A percentile compares a stretch with the other conserved stretches of the same genome.
Conservation (phyloP, 2,329 filamentous ascomycete genomes). For the Talaromyces sp. region DNA sequence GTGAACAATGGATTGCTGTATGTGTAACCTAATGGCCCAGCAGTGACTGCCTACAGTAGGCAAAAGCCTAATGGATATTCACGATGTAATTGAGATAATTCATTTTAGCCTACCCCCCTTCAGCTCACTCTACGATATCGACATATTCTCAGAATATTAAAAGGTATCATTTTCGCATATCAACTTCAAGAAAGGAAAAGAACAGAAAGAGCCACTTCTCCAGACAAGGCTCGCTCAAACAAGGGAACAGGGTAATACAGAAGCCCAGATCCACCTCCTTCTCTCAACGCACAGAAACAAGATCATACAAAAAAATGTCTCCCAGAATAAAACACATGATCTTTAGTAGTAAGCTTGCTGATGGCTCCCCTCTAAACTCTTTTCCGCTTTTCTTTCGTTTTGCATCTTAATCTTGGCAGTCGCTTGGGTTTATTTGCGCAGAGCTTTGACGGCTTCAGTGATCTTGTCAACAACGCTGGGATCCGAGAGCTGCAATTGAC, state of each 20-base stretch:
- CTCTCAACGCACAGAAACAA: not conserved
- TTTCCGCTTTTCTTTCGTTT: not conserved
- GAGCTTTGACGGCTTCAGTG: conserved; percentile 69
- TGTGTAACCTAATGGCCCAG: not conserved
- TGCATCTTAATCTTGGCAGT: not conserved
- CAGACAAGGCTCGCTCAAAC: not conserved
- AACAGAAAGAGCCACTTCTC: not conserved
- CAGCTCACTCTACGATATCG: not conserved
- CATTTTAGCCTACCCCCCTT: not conserved
- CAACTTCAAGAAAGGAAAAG: not conserved
- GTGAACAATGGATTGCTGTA: not conserved
- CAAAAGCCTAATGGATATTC: not conserved
- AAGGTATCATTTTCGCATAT: conserved; percentile 9
- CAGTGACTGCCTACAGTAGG: not conserved
- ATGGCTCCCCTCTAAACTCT: too few species aligned
- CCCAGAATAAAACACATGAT: not conserved
- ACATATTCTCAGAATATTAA: not conserved
- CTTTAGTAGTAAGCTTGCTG: not conserved
- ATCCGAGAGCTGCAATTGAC: conserved; percentile 67
- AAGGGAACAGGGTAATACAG: not conserved
- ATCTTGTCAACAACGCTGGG: conserved; percentile 87
- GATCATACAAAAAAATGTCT: not conserved
- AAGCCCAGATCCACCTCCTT: not conserved
- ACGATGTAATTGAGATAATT: too few species aligned
- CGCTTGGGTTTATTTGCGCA: conserved; percentile 32